Evolutionary conservation across 2,329 filamentous ascomycete genomes (phyloP), one percentile per base, ranked within the genome.

Genomic region (Nemania abortiva): DNA sequence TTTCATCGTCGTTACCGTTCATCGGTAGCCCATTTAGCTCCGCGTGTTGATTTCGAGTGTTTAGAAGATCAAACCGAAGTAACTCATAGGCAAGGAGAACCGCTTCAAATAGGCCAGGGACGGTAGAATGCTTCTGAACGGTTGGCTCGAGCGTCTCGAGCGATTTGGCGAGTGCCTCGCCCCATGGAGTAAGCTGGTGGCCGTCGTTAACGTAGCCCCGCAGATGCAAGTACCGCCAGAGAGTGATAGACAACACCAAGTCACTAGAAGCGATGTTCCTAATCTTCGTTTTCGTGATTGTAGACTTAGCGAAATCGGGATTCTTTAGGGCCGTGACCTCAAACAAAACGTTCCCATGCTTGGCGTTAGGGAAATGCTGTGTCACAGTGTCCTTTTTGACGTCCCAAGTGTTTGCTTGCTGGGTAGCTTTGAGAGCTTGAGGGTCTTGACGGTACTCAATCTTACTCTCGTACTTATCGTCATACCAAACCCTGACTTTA

Each of bases 221-320:
- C 57, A 98, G 86, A 77, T 97, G 93, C 24, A 99, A 86, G 81
- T 98, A 96, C 64, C 94, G 89, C 92, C 94, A 98, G 67, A 95
- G 87, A 6, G 91, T 89, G 75, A 97, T 93, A 20, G 88, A 88
- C 7, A 86, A 81, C 63, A 94, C 83, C 63, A 95, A 87, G 75
- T 96, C 92, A 18, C 81, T 78, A 24, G 84, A 85, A 57, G 91
- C 86, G 71, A 91, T 88, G n/a, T 91, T 88, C 68, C 86, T 88
- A 15, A 81, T 77, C 74, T 84, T 86, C 72, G 86, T 89, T 64
- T 85, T 87, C 27, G 88, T 84, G 60, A 93, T 85, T 0, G 93
- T 93, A 74, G 89, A 89, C 64, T 89, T 84, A 2, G 88, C 88
- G 76, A 97, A 95, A 0, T 91, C 87, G 2, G 86, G 78, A 72